A percentile compares a stretch with the other conserved stretches of the same genome.
These are phyloP conservation scores for Candida morakotiae DNA, from an alignment of 805 yeast species.

Conservation along the genomic window DNA sequence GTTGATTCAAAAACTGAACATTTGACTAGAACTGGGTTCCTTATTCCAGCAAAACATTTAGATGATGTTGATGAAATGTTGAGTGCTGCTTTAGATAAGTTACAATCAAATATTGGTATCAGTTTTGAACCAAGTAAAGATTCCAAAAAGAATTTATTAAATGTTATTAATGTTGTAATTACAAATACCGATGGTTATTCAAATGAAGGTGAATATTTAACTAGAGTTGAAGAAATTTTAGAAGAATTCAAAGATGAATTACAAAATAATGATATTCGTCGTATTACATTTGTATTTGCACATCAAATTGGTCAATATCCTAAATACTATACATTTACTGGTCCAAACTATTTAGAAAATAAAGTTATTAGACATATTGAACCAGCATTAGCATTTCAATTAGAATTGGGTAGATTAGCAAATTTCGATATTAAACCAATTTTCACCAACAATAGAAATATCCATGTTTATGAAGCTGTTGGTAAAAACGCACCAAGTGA, in stretches of 20 bases:
- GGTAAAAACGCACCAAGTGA: conserved; percentile 93
- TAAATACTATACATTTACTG: conserved; percentile 91
- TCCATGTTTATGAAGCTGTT: conserved; percentile 94
- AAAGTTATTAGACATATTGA: conserved; percentile 95
- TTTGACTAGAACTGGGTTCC: conserved; percentile 78
- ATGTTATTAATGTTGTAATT: conserved; percentile 80
- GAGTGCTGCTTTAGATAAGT: conserved; percentile 65
- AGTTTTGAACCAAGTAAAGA: conserved; percentile 24
- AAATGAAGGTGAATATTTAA: conserved; percentile 64
- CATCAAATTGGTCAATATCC: conserved; percentile 85
- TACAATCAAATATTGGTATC: conserved; percentile 49
- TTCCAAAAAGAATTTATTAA: conserved; percentile 44
- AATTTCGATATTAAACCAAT: conserved; percentile 94
- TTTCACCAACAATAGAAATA: conserved; percentile 93
- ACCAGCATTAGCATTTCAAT: conserved; percentile 96
- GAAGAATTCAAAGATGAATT: conserved; percentile 70
- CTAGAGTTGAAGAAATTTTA: conserved; percentile 59
- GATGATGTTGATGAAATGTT: conserved; percentile 89
- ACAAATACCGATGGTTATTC: conserved; percentile 69
- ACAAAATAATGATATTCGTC: conserved; percentile 71
- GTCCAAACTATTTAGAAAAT: conserved; percentile 82
- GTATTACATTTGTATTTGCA: conserved; percentile 89
- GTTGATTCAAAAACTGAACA: conserved; percentile 64
- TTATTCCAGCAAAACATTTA: conserved; percentile 74
- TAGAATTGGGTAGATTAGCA: conserved; percentile 89